Evolutionary conservation across 345 rosid species (phyloP), one percentile per base, ranked within the genome.

Genomic region (Excoecaria cochinchinensis): DNA sequence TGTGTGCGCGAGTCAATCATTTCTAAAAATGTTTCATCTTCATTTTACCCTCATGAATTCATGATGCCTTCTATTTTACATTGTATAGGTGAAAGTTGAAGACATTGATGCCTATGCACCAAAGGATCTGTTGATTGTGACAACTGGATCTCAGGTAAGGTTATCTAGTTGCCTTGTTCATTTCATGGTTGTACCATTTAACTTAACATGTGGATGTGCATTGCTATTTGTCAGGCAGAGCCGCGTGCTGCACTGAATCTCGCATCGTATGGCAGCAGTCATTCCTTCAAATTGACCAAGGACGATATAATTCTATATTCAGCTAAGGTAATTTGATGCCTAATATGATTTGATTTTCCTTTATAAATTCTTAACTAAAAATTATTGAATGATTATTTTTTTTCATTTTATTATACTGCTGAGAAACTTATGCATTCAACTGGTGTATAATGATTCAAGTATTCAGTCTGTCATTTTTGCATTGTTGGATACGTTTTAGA

Each of bases 101-200:
- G 99, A 95, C 79, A 91, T 95, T 72, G 99, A 92, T 83, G 87
- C 89, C 66, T 95, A 91, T 79, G 95, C 98, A 84, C 98, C 99
- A 36, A 91, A 95, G 80, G 97, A 95, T 84, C 83, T 95, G 77
- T 87, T 95, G 75, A 90, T 95, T 76, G 97, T 95, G 74, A 95
- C 99, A 31, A 95, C 99, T 50, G 98, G 98, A 70, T 95, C 99
- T 74, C 99, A 95, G 85, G 99, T 95, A 84, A 89, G 93, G 80
- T 76, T 61, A 78, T 81, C 71, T 77, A 36, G 16, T 55, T 58
- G 9, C 69, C 22, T 40, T 25, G 24, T 61, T 78, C 64, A 47
- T 10, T 56, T 64, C 40, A 22, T 67, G 42, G 4, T 4, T 71
- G 57, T 65, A 51, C n/a, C 50, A 74, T 56, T 70, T 78, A 72